Conservation (phyloP, 2,329 filamentous ascomycete genomes). For the Coniochaeta sp. region DNA sequence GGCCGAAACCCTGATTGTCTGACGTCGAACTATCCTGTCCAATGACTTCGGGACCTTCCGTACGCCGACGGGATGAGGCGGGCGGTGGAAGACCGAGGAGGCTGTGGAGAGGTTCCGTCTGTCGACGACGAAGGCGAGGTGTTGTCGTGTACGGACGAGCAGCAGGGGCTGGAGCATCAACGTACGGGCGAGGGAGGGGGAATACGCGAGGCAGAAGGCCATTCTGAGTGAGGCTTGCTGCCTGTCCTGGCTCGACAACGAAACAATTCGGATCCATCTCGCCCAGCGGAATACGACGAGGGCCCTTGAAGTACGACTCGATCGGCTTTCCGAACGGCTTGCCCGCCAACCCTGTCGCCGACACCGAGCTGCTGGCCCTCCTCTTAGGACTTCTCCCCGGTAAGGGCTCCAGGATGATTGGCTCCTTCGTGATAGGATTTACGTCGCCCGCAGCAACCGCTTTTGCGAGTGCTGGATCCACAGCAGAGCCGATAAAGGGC, state of each 20-base stretch:
- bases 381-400: constrained; percentile 25
- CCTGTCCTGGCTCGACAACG: constrained; percentile 38
- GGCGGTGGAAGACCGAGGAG: constrained; percentile 22
- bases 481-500: constrained; percentile 70
- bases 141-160: constrained; percentile 24
- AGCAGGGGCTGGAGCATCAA: constrained; percentile 24
- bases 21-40: neutral
- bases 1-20: neutral
- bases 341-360: constrained; percentile 16
- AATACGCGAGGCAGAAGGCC: constrained; percentile 48
- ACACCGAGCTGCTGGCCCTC: constrained; percentile 24
- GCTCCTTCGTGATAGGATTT: constrained; percentile 81
- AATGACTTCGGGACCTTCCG: constrained; percentile 11
- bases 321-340: constrained; percentile 39
- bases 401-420: constrained; percentile 35
- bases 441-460: constrained; percentile 75
- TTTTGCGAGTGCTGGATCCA: constrained; percentile 61
- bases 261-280: constrained; percentile 58
- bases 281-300: constrained; percentile 47
- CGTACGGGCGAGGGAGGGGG: constrained; percentile 49
- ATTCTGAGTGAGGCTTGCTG: constrained; percentile 40
- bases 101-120: constrained; percentile 43
- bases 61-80: constrained; percentile 15
- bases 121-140: constrained; percentile 36
- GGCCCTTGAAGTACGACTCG: constrained; percentile 43